Conservation (phyloP, 257 asterid genomes). For the Solanum paucissectum region DNA sequence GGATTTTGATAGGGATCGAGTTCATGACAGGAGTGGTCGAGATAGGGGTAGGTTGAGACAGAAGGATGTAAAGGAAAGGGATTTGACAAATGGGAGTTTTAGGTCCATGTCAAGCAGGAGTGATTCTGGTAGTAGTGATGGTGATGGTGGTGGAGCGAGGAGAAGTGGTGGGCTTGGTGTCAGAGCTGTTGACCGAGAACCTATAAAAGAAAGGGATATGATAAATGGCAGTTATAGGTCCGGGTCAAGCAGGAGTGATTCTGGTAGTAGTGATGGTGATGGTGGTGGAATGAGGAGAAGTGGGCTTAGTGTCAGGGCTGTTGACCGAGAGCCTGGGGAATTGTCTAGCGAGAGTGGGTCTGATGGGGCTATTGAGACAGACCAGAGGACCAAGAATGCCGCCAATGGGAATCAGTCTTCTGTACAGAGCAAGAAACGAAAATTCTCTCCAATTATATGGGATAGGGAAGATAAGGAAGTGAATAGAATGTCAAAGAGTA, state of each 20-base stretch:
- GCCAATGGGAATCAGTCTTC: slow-evolving; percentile 33
- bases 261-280: slow-evolving; percentile 34
- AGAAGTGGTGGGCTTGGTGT: slow-evolving; percentile 14
- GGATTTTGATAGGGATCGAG: slow-evolving; percentile 25
- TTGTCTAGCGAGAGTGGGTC: slow-evolving; percentile 73
- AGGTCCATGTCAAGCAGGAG: slow-evolving; percentile 37
- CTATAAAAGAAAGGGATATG: slow-evolving; percentile 43
- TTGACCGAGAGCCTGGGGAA: slow-evolving; percentile 86
- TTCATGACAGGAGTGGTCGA: slow-evolving; percentile 17
- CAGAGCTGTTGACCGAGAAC: slow-evolving; percentile 45
- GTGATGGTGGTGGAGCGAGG: slow-evolving; percentile 23
- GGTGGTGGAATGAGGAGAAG: slow-evolving; percentile 22
- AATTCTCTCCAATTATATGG: slow-evolving; percentile 85
- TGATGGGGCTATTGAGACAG: slow-evolving; percentile 49
- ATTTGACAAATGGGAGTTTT: slow-evolving; percentile 25
- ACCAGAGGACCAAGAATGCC: slow-evolving; percentile 18
- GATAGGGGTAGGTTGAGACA: slow-evolving; percentile 43
- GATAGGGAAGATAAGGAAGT: slow-evolving; percentile 58
- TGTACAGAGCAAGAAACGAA: slow-evolving; percentile 41
- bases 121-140: slow-evolving; percentile 38
- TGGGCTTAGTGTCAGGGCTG: slow-evolving; percentile 8
- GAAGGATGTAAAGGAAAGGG: slow-evolving; percentile 50
- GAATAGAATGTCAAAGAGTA: slow-evolving; percentile 19
- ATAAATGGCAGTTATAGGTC: slow-evolving; percentile 32
- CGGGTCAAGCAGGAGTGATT: slow-evolving; percentile 40